Evolutionary conservation across 2,329 filamentous ascomycete genomes (phyloP).

Genomic region (Blastomyces emzantsi): DNA sequence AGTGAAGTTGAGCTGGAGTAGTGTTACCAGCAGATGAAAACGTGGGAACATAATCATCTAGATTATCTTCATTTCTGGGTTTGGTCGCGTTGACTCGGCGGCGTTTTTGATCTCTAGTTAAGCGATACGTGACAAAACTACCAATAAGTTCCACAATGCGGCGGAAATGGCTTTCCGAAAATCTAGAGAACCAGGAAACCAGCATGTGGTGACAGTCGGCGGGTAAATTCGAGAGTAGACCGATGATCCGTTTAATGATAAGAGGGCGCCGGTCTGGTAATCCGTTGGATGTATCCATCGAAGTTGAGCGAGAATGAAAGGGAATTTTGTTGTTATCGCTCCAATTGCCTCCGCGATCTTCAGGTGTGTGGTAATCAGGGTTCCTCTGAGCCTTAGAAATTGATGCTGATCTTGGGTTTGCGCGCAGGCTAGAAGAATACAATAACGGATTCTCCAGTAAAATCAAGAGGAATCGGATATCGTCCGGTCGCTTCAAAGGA

Average conservation of each 20-base stretch:
- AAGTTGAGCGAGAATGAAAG: conserved; percentile 17
- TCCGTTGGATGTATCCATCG: conserved; percentile 23
- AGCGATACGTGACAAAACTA: conserved; percentile 71
- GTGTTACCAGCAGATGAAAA: conserved; percentile 57
- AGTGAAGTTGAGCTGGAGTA: conserved; percentile 62
- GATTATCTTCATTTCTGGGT: conserved; percentile 36
- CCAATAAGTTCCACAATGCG: conserved; percentile 66
- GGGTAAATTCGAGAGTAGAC: conserved; percentile 66
- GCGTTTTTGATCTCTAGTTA: conserved; percentile 62
- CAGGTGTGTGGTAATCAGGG: neutral
- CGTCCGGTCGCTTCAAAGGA: conserved; percentile 56
- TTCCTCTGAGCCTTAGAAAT: neutral
- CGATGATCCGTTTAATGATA: conserved; percentile 75
- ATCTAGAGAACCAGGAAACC: conserved; percentile 67
- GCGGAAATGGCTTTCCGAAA: conserved; percentile 58
- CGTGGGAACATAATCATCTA: conserved; percentile 61
- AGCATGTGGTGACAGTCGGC: conserved; percentile 67
- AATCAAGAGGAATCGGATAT: conserved; percentile 70
- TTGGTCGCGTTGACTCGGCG: conserved; percentile 53
- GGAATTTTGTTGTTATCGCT: conserved; percentile 10
- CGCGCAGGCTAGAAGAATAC: conserved; percentile 37
- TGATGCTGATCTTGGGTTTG: conserved; percentile 12
- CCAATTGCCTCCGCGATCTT: neutral
- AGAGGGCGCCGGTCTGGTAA: conserved; percentile 63
- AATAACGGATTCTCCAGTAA: conserved; percentile 71